phyloP scores from a whole-genome alignment of 306 rosid species.

The Glycyrrhiza uralensis region DNA sequence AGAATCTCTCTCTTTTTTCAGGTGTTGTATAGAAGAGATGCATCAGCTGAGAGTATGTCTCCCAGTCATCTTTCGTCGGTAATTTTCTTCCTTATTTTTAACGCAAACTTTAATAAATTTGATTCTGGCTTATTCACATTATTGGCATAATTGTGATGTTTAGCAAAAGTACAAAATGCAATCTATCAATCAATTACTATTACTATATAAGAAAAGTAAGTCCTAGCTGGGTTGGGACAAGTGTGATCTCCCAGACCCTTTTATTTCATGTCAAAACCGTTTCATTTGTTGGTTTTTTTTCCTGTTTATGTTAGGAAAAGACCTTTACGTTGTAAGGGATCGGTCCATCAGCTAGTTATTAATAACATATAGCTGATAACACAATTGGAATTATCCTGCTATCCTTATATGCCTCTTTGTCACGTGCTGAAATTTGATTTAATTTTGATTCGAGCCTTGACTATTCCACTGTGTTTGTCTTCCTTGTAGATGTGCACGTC shows the following conservation, averaged over 20 bases:
- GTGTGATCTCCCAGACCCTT: too few species aligned
- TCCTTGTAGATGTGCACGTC: conserved; percentile 77
- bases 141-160: conserved; percentile 1
- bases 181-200: background rate
- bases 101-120: background rate
- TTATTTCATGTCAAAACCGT: too few species aligned
- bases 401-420: background rate
- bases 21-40: conserved; percentile 64
- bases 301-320: too few species aligned
- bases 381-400: background rate
- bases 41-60: conserved; percentile 46
- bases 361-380: background rate
- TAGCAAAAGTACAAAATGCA: background rate
- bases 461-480: background rate
- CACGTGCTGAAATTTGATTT: background rate
- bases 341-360: too few species aligned
- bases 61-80: conserved; percentile 66
- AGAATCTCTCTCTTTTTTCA: conserved; percentile 14
- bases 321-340: too few species aligned
- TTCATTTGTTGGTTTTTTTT: too few species aligned
- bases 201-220: too few species aligned
- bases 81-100: conserved; percentile 25
- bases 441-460: conserved; percentile 14
- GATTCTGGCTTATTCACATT: background rate
- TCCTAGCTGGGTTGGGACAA: too few species aligned